Evolutionary conservation across 2,329 filamentous ascomycete genomes (phyloP).

Genomic region (Ascochyta clinopodiicola): DNA sequence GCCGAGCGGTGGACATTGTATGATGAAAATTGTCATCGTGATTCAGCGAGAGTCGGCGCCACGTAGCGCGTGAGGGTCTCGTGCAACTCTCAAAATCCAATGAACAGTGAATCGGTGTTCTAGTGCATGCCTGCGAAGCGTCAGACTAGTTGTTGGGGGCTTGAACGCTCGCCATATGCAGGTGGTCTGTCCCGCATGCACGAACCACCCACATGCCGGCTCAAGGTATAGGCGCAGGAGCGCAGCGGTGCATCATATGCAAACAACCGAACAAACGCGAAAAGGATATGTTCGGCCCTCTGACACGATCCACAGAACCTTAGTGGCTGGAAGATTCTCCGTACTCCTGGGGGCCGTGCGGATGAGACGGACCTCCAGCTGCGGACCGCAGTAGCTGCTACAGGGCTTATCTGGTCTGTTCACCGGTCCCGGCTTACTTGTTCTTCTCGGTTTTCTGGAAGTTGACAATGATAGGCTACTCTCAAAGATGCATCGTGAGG

Average conservation of each 20-base stretch:
- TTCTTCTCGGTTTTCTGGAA: slow-evolving; percentile 6
- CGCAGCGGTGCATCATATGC: background rate
- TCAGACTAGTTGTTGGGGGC: background rate
- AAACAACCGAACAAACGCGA: background rate
- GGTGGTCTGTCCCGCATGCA: slow-evolving; percentile 2
- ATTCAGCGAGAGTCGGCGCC: slow-evolving; percentile 6
- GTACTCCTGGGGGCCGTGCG: background rate
- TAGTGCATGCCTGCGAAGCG: slow-evolving; percentile 1
- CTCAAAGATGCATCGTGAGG: background rate
- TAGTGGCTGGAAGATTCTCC: background rate
- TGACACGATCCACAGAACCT: background rate
- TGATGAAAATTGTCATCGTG: slow-evolving; percentile 1
- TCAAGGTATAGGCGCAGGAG: slow-evolving; percentile 2
- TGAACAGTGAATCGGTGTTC: background rate
- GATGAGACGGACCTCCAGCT: slow-evolving; percentile 3
- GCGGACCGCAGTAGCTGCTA: slow-evolving; percentile 10
- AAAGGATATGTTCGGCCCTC: background rate
- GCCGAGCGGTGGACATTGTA: background rate
- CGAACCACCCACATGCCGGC: background rate
- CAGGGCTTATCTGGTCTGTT: slow-evolving; percentile 2
- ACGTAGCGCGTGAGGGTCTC: slow-evolving; percentile 7
- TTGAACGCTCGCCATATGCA: background rate
- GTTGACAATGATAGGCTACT: background rate
- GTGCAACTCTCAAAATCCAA: slow-evolving; percentile 5
- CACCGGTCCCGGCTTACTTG: background rate